Percentiles rank a stretch among this genome's conserved stretches.
Evolutionary conservation across 768 basidiomycete genomes (phyloP).

Genomic region (Lactarius akahatsu): DNA sequence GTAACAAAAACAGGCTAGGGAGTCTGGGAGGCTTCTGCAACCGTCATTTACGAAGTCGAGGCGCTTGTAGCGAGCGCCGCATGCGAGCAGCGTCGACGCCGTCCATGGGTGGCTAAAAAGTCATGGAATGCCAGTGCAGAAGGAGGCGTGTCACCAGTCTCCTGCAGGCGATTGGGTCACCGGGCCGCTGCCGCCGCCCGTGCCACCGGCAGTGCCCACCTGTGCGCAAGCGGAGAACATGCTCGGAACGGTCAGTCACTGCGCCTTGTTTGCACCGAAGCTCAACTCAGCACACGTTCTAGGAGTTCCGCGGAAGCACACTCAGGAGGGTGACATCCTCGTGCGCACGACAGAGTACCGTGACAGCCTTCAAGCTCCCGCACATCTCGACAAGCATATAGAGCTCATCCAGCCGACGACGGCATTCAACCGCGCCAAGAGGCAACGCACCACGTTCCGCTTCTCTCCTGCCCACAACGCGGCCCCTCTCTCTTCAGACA

Average conservation of each 20-base stretch:
- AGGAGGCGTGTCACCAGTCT: constrained; percentile 48
- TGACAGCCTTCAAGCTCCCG: constrained; percentile 62
- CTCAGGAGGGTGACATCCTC: constrained; percentile 48
- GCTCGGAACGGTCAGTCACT: constrained; percentile 50
- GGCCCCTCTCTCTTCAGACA: not conserved
- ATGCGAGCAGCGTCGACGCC: constrained; percentile 44
- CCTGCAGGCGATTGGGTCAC: constrained; percentile 64
- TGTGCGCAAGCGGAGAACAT: constrained; percentile 57
- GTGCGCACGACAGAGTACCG: constrained; percentile 60
- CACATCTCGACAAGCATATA: constrained; percentile 50
- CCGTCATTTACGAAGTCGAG: constrained; percentile 34
- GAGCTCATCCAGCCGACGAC: constrained; percentile 69
- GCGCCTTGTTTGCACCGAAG: not conserved
- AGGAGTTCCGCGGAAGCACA: constrained; percentile 59
- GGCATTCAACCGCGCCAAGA: constrained; percentile 50
- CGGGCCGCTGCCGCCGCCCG: too few relatives aligned
- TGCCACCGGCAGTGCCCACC: too few relatives aligned
- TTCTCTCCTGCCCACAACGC: constrained; percentile 15
- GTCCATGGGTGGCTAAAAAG: constrained; percentile 56
- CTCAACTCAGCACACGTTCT: not conserved
- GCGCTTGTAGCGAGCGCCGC: constrained; percentile 50
- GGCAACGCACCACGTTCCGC: constrained; percentile 39
- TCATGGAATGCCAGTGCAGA: constrained; percentile 49
- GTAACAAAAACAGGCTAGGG: too few relatives aligned
- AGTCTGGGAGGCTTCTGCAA: too few relatives aligned